phyloP scores from a whole-genome alignment of 345 rosid species.

The Salix koriyanagi region DNA sequence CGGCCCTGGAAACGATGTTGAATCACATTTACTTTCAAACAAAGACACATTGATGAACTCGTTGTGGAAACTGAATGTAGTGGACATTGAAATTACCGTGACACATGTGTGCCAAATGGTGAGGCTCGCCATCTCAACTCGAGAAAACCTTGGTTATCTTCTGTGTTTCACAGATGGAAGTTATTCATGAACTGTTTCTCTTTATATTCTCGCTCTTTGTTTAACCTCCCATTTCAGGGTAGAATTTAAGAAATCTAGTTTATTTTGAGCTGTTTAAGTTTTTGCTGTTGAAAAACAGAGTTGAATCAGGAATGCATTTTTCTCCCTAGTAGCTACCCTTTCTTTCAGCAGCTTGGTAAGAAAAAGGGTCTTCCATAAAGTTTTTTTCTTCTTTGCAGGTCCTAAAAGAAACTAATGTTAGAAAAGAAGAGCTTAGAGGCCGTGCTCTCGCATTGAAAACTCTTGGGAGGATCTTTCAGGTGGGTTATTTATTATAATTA shows the following conservation, averaged over 20 bases:
- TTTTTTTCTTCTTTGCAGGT: slow-evolving; percentile 39
- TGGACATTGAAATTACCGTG: slow-evolving; percentile 81
- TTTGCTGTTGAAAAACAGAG: neutral
- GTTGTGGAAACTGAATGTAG: slow-evolving; percentile 83
- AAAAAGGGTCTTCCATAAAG: neutral
- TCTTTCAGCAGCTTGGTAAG: neutral
- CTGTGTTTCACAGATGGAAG: neutral
- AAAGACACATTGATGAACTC: slow-evolving; percentile 79
- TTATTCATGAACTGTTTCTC: neutral
- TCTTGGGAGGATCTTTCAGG: slow-evolving; percentile 90
- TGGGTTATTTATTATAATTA: slow-evolving; percentile 9
- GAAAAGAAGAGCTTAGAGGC: slow-evolving; percentile 71
- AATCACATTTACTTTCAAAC: slow-evolving; percentile 61
- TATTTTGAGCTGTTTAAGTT: neutral
- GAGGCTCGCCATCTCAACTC: slow-evolving; percentile 14
- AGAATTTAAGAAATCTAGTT: neutral
- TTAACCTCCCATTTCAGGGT: neutral
- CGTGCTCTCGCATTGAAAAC: slow-evolving; percentile 65
- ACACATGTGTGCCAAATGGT: slow-evolving; percentile 85
- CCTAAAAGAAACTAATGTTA: slow-evolving; percentile 52
- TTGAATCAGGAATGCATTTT: neutral
- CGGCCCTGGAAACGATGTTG: slow-evolving; percentile 54
- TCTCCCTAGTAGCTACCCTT: neutral
- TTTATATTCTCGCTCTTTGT: neutral
- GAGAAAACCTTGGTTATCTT: neutral